Evolutionary conservation across 1,284 basidiomycete genomes (phyloP), one percentile per base, ranked within the genome.

Genomic region (Inonotus obliquus): DNA sequence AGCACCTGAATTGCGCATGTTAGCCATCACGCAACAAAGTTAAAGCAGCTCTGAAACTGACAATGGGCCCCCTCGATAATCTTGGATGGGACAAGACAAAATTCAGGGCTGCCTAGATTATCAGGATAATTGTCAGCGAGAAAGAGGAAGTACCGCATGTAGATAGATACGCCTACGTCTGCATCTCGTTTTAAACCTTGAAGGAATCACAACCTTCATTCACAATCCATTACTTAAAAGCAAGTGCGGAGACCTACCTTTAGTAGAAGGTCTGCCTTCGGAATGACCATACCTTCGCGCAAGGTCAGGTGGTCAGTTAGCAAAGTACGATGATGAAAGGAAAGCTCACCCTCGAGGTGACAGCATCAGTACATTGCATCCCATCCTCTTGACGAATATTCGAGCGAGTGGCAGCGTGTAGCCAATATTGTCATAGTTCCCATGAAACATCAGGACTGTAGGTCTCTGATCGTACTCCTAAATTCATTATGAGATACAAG

Each of bases 341-440:
- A 21, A 51, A 19, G 59, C 68, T 57, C 54, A 74, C 70, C 79
- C 79, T 49, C 79, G 69, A 61, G 81, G 81, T 14, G 77, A 79
- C 19, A 81, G 70, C 72, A 80, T 79, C 52, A 81, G 65, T 5
- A 81, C 76, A 61, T 81, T 80, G 69, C 76, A 78, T 9, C 75
- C 69, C 63, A 81, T 72, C 44, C 55, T 44, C 25, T 60, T 49
- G 66, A 77, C 80, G 66, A 85, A 83, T 23, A 80, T 76, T 21
- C 76, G 70, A 0, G 83, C 83, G 5, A 85, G 72, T 4, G 83
- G 83, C 11, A 86, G 67, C 2, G 83, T 74, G 65, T 85, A 83
- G 4, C 70, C 71, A 25, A 67, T 65, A 59, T 74, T 74, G 69
- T 69, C 78, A 72, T 4, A 80, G 65, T 82, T 82, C 38, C 81